Conservation (phyloP, 495 filamentous ascomycete genomes). For the Podospora pseudoanserina region DNA sequence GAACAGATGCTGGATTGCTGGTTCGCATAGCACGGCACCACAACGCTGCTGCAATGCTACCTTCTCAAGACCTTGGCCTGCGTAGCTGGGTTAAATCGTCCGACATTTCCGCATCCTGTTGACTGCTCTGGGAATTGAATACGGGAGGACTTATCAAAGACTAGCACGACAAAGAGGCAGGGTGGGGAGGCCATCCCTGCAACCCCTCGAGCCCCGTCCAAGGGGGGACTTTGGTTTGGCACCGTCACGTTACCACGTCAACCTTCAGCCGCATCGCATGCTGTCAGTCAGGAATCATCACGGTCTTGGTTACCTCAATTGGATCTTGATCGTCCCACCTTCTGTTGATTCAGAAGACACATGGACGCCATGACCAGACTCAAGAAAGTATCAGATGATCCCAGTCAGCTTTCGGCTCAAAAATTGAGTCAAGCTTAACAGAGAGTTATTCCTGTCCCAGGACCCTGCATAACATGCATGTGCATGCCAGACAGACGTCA, state of each 20-base stretch:
- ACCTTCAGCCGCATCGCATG: neutral
- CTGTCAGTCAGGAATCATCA: neutral
- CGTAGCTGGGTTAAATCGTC: conserved; percentile 9
- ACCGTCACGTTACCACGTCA: neutral
- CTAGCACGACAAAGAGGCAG: neutral
- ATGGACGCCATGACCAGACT: neutral
- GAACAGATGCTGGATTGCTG: neutral
- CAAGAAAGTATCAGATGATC: neutral
- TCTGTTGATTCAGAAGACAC: neutral
- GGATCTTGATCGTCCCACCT: neutral
- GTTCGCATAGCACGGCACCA: neutral
- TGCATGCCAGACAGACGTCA: neutral
- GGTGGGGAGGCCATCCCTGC: neutral
- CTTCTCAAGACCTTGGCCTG: neutral
- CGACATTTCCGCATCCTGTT: neutral
- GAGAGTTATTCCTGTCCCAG: neutral
- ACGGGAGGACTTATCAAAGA: neutral
- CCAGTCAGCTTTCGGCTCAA: neutral
- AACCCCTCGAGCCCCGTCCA: neutral
- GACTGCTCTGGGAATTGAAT: conserved; percentile 7
- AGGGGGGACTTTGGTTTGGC: neutral
- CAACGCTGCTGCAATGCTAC: conserved; percentile 15
- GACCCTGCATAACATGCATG: neutral
- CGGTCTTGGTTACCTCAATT: neutral
- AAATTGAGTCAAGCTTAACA: neutral